A percentile compares a stretch with the other conserved stretches of the same genome.
Conservation (phyloP, 306 rosid species). For the Cucumis hystrix region DNA sequence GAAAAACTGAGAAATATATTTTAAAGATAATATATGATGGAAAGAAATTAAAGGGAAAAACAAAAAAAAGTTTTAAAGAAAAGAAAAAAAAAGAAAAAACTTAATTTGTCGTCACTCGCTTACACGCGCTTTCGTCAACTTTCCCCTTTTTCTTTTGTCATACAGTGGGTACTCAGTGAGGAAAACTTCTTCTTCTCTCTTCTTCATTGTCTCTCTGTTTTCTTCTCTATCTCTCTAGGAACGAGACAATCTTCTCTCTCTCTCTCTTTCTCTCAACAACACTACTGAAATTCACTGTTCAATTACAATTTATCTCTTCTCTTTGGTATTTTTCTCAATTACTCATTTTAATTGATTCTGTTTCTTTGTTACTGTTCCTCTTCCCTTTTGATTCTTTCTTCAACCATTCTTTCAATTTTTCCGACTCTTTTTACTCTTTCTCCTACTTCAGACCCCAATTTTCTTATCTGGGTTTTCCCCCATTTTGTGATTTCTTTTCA, state of each 20-base stretch:
- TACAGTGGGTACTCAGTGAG: neutral
- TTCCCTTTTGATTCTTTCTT: neutral
- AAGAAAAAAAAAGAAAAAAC: neutral
- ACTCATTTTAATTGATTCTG: neutral
- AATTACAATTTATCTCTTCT: slow-evolving; percentile 1
- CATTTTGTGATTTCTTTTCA: neutral
- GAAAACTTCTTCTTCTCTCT: neutral
- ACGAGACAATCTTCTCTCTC: slow-evolving; percentile 1
- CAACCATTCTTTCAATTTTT: neutral
- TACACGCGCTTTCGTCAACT: slow-evolving; percentile 35
- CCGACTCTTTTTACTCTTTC: neutral
- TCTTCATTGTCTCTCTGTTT: neutral
- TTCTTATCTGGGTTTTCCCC: neutral
- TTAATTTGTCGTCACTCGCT: neutral
- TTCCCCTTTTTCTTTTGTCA: slow-evolving; percentile 9
- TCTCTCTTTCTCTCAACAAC: neutral
- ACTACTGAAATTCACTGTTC: neutral
- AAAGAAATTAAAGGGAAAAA: too few relatives aligned
- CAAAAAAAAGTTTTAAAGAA: neutral
- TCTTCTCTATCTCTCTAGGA: slow-evolving; percentile 5
- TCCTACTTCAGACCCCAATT: neutral
- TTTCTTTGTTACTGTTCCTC: neutral
- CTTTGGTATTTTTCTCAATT: neutral
- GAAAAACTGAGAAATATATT: too few relatives aligned
- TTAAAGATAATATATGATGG: too few relatives aligned